Base-by-base conservation (phyloP, 1,139 yeast genomes). In the Saccharomyces hybrid region DNA sequence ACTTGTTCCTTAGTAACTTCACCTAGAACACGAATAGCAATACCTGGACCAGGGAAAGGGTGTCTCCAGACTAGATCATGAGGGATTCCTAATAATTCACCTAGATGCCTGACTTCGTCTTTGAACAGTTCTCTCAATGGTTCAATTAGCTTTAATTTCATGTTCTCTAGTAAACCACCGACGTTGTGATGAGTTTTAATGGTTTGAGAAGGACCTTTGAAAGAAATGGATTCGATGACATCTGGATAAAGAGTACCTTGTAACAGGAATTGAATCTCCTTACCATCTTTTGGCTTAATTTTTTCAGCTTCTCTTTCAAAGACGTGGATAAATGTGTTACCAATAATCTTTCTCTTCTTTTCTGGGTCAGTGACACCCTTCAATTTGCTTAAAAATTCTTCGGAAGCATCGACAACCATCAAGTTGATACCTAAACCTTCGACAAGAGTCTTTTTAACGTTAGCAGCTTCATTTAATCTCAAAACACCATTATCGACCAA, bases 21-120 rank as follows among this genome's bases (percentile, higher is more conserved):
- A 65, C 99, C 99, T 56, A 93, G 79, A 56, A 93, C 95, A 77
- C 99, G 86, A 72, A 93, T 95, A 64, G 98, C 99, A 70, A 93
- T 88, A 78, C 99, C 99, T 72, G 99, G 99, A 71, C 99, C 99
- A 68, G 99, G 99, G 96, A 93, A 93, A 57, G 99, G 99, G 72
- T 93, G 99, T 81, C 99, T 88, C 98, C 99, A 91, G 63, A 93
- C 98, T 66, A 93, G 81, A 66, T 93, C 99, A 70, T 89, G 95
- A 49, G 98, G 95, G 66, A 93, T 95, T 54, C 97, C 97, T 77
- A 93, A 78, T 55, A 95, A 77, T 76, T 89, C 89, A 74, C 99
- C 99, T 67, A 93, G 79, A 67, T 84, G 88, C 76, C 99, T 91
- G 57, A 93, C 99, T 79, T 93, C 99, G 72, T 93, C 99, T 78